These are phyloP conservation scores for Ananas comosus DNA, from an alignment of 176 grass and related monocot genomes.

Conservation along the genomic window DNA sequence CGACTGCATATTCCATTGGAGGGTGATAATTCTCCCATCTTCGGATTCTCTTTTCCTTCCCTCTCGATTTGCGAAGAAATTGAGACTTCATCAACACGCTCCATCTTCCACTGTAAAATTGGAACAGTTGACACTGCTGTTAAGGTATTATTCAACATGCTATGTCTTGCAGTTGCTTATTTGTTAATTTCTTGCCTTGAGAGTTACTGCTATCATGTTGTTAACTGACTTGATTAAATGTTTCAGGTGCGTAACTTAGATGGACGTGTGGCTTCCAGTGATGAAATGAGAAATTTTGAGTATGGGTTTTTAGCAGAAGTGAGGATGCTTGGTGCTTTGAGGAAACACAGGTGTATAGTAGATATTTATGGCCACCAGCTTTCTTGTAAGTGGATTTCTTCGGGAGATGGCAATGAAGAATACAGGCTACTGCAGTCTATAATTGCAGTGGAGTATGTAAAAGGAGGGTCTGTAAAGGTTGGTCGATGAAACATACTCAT, in stretches of 20 bases:
- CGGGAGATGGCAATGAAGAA: constrained; percentile 50
- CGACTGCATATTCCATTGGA: constrained; percentile 38
- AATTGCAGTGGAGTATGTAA: constrained; percentile 88
- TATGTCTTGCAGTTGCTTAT: neutral
- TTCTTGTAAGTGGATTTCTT: constrained; percentile 77
- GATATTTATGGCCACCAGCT: constrained; percentile 91
- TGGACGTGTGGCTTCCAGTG: constrained; percentile 34
- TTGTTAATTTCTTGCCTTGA: neutral
- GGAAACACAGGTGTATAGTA: constrained; percentile 76
- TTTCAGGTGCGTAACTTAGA: constrained; percentile 59
- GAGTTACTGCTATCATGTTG: neutral
- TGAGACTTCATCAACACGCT: constrained; percentile 47
- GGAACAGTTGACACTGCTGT: constrained; percentile 65
- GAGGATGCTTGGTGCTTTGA: constrained; percentile 79
- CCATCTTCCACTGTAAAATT: constrained; percentile 76
- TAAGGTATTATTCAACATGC: constrained; percentile 40
- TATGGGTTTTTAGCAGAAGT: constrained; percentile 82
- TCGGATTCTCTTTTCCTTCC: constrained; percentile 44
- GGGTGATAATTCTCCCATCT: constrained; percentile 28
- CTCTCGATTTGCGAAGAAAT: constrained; percentile 45
- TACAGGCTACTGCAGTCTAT: constrained; percentile 80
- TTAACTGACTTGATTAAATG: constrained; percentile 8
- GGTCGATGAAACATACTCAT: constrained; percentile 5
- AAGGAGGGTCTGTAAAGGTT: constrained; percentile 91
- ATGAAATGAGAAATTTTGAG: constrained; percentile 67